Base-by-base conservation (phyloP, 257 asterid species). In the Forsythia suspensa region DNA sequence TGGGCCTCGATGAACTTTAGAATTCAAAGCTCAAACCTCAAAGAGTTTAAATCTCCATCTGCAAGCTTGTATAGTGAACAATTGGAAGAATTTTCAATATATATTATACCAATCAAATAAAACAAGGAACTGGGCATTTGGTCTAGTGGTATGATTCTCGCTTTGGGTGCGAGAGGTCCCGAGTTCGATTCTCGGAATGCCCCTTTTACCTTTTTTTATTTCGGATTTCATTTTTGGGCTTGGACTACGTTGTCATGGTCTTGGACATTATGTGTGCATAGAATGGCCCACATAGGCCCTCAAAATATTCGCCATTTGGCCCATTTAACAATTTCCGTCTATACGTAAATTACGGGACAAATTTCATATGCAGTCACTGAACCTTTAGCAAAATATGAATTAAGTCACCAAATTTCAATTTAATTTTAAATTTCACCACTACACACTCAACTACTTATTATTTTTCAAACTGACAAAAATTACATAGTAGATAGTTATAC, bases 91-190 rank as follows among this genome's bases (percentile, higher is more conserved):
- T 0, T 29, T 29, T n/a, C n/a, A 1, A 29, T 29, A 29, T 29
- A 29, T 29, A 29, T 29, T 29, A 29, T 29, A 29, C 1, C 1
- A 29, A 0, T 29, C 34, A 29, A 29, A 29, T 29, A 29, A 29
- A 29, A 4, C n/a, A 13, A 15, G 1, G 3, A 4, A 7, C 3
- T 0, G 85, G 87, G 91, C 85, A 83, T 87, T 83, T 74, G 89
- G 89, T 83, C 91, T 80, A 81, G 91, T 87, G 85, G 84, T 84
- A 85, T 85, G 83, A 85, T 88, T 86, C 88, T 85, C 82, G 79
- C 86, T 88, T 84, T 67, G 82, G 87, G 91, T 79, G 86, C 83
- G 84, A 83, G 87, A 81, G 90, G 89, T 83, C 82, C 85, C 75
- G 72, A 85, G 87, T 77, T 87, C 71, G 80, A 86, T 86, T 86